Evolutionary conservation across 2,329 filamentous ascomycete genomes (phyloP).

Genomic region (Alternaria sp.): DNA sequence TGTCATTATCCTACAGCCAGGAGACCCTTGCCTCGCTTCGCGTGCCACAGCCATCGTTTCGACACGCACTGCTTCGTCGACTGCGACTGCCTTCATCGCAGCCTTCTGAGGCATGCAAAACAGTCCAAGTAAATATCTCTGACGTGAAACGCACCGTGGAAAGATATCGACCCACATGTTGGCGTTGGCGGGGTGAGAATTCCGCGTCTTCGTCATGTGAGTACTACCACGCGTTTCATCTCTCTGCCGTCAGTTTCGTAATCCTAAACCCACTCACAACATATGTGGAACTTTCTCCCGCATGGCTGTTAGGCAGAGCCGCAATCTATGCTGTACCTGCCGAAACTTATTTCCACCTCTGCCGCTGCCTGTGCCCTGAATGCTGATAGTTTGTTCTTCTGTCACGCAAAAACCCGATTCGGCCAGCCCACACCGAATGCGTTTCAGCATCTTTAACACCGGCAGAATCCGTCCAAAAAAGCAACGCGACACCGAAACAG

Average conservation of each 20-base stretch:
- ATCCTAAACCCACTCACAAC: constrained; percentile 11
- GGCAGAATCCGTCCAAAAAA: constrained; percentile 13
- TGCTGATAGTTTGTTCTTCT: constrained; percentile 2
- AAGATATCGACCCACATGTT: constrained; percentile 27
- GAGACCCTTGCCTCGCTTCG: constrained; percentile 11
- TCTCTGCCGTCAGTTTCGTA: constrained; percentile 24
- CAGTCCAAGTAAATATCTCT: constrained; percentile 21
- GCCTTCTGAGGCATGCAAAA: constrained; percentile 23
- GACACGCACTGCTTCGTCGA: constrained; percentile 2
- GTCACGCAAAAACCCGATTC: constrained; percentile 15
- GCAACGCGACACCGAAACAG: constrained; percentile 14
- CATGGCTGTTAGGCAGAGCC: constrained; percentile 12
- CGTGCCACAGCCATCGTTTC: constrained; percentile 10
- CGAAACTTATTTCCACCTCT: constrained; percentile 11
- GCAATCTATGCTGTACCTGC: constrained; percentile 13
- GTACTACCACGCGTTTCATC: constrained; percentile 24
- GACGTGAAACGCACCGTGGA: constrained; percentile 28
- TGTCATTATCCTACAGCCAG: constrained; percentile 2
- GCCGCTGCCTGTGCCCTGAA: constrained; percentile 13
- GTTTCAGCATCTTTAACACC: constrained; percentile 24
- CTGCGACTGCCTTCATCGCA: constrained; percentile 7
- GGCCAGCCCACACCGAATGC: constrained; percentile 15
- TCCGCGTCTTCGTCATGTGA: constrained; percentile 25
- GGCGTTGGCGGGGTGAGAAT: constrained; percentile 29
- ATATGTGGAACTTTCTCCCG: constrained; percentile 14